Base-by-base conservation (phyloP, 2,329 filamentous ascomycete species). In the Neonectria sp. region DNA sequence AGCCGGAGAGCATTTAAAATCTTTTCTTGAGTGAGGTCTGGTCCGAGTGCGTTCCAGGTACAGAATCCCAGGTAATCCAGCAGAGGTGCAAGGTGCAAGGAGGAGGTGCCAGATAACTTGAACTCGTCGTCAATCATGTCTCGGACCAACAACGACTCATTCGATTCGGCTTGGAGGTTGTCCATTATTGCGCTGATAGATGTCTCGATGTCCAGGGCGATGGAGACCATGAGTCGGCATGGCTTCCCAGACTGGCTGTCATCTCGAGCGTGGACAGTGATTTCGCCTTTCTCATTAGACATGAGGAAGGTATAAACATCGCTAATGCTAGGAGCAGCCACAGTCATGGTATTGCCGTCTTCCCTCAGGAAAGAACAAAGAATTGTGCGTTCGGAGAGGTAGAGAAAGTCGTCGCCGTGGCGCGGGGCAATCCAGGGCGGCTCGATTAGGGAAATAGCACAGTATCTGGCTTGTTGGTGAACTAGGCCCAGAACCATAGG, bases 41-140 rank as follows among this genome's bases (percentile, higher is more conserved):
- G 93, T 0, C 95, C 94, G 0, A 97, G 84, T 0, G 90, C 92
- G 77, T 97, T 97, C 95, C 95, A 97, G 0, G 95, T 97, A 79
- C 85, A 65, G 62, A 59, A 65, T 17, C 62, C 62, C n/a, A 65
- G 27, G 35, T 58, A 49, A 29, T 65, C 62, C 25, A 65, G 46
- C 13, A 65, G 55, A 53, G 55, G 37, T 24, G 21, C 55, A 57
- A 57, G 55, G 17, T 46, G 37, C 8, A 37, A 43, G 17, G 53
- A 21, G 31, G 11, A 4, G 5, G 31, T 25, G 9, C 3, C 5
- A 31, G 9, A 12, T 17, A 25, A 13, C 37, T 57, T 57, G 24
- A 27, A 35, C 12, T 46, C 37, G 27, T 57, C 25, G 21, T 29
- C 17, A 46, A 45, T 57, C 37, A 45, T 43, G 8, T 57, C 25